Conservation (phyloP, 2,329 filamentous ascomycete genomes). For the Elsinoe ampelina region DNA sequence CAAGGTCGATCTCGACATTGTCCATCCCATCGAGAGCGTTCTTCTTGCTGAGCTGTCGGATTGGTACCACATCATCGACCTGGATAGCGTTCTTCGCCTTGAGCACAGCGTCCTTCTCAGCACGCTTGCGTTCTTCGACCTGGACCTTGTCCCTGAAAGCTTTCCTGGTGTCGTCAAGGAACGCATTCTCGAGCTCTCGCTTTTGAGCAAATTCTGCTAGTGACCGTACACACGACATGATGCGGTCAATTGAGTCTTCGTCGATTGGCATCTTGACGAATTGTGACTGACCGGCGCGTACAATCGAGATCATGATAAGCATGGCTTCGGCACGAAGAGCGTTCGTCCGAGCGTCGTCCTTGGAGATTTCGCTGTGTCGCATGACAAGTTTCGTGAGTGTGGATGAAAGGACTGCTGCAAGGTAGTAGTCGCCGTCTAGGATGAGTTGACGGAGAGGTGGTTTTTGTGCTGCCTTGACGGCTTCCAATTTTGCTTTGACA, state of each 20-base stretch:
- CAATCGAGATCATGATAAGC: constrained; percentile 99
- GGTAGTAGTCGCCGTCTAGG: constrained; percentile 92
- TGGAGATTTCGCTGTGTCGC: constrained; percentile 88
- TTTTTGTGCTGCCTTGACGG: constrained; percentile 94
- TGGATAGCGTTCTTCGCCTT: constrained; percentile 91
- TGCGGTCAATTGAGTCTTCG: constrained; percentile 94
- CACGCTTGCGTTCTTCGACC: constrained; percentile 93
- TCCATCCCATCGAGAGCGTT: constrained; percentile 72
- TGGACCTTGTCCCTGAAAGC: constrained; percentile 97
- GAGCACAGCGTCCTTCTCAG: constrained; percentile 84
- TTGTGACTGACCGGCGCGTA: constrained; percentile 95
- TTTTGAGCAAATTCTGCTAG: constrained; percentile 81
- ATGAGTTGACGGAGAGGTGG: constrained; percentile 90
- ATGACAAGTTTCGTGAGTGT: constrained; percentile 96
- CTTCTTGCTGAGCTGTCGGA: constrained; percentile 89
- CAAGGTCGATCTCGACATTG: constrained; percentile 80
- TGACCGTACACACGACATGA: constrained; percentile 94
- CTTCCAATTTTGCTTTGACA: constrained; percentile 82
- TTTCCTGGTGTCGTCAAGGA: constrained; percentile 87
- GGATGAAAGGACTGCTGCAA: constrained; percentile 88
- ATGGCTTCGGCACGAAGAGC: constrained; percentile 92
- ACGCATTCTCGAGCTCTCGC: constrained; percentile 85
- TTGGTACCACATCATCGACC: constrained; percentile 88
- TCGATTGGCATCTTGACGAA: constrained; percentile 97
- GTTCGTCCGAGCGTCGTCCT: constrained; percentile 79